Evolutionary conservation across 345 rosid genomes (phyloP), one percentile per base, ranked within the genome.

Genomic region (Eucalyptus shirleyi): DNA sequence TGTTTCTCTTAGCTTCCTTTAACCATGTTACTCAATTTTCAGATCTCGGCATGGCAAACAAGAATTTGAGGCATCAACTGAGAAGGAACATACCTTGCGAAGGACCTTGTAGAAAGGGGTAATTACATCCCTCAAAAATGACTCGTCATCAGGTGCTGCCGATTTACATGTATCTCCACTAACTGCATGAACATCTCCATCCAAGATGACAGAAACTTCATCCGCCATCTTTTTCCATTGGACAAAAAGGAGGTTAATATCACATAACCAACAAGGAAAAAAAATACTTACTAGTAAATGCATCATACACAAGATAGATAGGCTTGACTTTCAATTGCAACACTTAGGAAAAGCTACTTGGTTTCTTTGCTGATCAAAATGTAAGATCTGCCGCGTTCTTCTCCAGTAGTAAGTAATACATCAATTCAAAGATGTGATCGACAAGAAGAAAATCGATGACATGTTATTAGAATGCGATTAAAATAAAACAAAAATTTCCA

Each of bases 1-100:
- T 92, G 94, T 95, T 98, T 94, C 95, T 96, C 92, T 87, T 93
- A 87, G 92, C 97, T 95, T 98, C 99, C 99, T 98, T 91, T 92
- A 89, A 67, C 44, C 88, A 34, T 88, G 91, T 87, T 77, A 90
- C 90, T 87, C 88, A 87, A 87, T 82, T 87, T 89, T 85, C 87
- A 87, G 62, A 92, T 56, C 15, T 47, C 59, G 7, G 34, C 86
- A 60, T 72, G 37, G 45, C 47, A 30, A 89, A 9, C 28, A 50
- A 87, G 80, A 30, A 83, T 87, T 60, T 42, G 26, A 86, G 11
- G 77, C 14, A 23, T 51, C 60, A 23, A 89, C 55, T 44, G 62
- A 88, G 50, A 89, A 37, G 88, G 86, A 90, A 60, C 90, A 42
- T 94, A 97, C 99, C 99, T 93, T 94, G 81, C 90, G 93, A 51